Percentiles rank a stretch among this genome's conserved stretches.
phyloP scores from a whole-genome alignment of 1,284 basidiomycete species.

The Ganoderma lingzhi region DNA sequence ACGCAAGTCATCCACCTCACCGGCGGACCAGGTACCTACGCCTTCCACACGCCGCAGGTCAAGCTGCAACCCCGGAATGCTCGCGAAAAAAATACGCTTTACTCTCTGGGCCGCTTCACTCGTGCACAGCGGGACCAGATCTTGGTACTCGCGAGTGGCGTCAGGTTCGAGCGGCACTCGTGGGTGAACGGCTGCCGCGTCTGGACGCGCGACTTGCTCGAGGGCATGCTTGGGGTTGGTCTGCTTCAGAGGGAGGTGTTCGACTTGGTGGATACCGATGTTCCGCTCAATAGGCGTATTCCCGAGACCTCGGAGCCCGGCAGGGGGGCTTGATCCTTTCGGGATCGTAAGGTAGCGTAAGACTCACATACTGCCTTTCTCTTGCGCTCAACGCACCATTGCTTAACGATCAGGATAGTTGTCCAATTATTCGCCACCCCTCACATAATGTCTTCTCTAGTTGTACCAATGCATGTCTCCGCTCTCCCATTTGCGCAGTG shows the following conservation, averaged over 20 bases:
- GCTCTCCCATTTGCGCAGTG: too few species aligned
- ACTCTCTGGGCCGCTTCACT: background rate
- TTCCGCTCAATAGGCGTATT: background rate
- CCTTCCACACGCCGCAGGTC: background rate
- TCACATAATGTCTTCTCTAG: too few species aligned
- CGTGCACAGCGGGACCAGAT: background rate
- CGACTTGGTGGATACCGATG: background rate
- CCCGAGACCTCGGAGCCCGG: background rate
- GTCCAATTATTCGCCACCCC: too few species aligned
- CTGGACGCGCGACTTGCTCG: slow-evolving; percentile 1
- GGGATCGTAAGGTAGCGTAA: too few species aligned
- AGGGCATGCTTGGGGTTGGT: background rate
- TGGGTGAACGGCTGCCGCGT: background rate
- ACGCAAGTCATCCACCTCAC: background rate
- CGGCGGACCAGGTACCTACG: background rate
- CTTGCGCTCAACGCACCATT: too few species aligned
- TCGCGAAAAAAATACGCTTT: background rate
- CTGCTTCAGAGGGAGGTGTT: background rate
- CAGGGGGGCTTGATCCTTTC: too few species aligned
- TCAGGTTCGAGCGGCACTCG: background rate
- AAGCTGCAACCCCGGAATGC: background rate
- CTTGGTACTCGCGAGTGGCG: background rate
- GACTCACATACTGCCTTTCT: too few species aligned
- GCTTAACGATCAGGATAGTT: too few species aligned
- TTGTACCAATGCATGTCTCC: too few species aligned